Percentiles rank a stretch among this genome's conserved stretches.
phyloP scores from a whole-genome alignment of 805 yeast species.

The Diddensiella santjacobensis region DNA sequence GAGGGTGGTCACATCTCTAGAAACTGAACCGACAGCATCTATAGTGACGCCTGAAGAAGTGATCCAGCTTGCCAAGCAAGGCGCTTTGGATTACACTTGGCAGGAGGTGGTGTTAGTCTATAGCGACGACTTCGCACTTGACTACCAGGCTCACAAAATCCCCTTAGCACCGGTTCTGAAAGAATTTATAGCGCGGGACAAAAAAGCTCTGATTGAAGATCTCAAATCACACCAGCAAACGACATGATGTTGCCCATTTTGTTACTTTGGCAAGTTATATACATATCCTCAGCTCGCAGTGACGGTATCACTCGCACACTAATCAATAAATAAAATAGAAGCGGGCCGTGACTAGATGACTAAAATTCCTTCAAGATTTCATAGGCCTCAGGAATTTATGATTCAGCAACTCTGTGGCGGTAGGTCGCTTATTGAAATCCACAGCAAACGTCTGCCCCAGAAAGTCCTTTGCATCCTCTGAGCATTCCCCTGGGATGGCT shows the following conservation, averaged over 20 bases:
- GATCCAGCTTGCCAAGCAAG: constrained; percentile 17
- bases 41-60: constrained; percentile 16
- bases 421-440: constrained; percentile 69
- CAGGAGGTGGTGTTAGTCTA: constrained; percentile 25
- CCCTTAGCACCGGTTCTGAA: constrained; percentile 11
- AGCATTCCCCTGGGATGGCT: constrained; percentile 61
- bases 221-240: background rate
- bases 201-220: constrained; percentile 2
- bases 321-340: too few relatives aligned
- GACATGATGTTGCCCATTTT: background rate
- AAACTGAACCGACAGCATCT: constrained; percentile 6
- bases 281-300: background rate
- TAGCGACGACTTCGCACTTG: constrained; percentile 19
- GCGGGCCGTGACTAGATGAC: background rate
- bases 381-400: constrained; percentile 48
- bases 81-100: constrained; percentile 20
- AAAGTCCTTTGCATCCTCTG: constrained; percentile 65
- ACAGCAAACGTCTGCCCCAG: constrained; percentile 63
- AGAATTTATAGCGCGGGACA: constrained; percentile 15
- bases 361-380: constrained; percentile 1
- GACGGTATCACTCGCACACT: too few relatives aligned
- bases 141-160: constrained; percentile 7
- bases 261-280: background rate
- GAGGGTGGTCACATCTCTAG: constrained; percentile 7
- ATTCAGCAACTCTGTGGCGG: constrained; percentile 62